Evolutionary conservation across 208 protist species (phyloP).

Genomic region (Leishmania tropica): DNA sequence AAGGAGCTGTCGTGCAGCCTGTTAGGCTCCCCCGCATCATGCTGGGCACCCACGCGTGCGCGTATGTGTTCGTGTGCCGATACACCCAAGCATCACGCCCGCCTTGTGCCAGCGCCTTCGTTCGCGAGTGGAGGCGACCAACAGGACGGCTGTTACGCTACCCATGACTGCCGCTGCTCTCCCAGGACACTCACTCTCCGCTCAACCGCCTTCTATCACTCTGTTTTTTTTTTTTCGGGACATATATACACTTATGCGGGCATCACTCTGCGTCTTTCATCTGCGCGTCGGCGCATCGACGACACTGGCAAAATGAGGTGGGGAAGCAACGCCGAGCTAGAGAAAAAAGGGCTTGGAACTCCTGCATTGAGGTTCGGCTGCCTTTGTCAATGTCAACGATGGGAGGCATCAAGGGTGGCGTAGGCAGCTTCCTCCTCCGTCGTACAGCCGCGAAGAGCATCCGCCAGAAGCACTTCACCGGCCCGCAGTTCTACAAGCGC

Average conservation of each 20-base stretch:
- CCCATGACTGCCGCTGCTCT: background rate
- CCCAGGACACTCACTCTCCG: background rate
- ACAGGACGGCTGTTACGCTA: background rate
- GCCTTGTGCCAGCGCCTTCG: background rate
- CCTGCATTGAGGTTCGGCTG: background rate
- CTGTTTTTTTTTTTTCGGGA: background rate
- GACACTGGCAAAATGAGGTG: background rate
- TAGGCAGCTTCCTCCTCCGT: conserved; percentile 80
- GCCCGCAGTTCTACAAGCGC: conserved; percentile 79
- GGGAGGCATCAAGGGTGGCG: conserved; percentile 72
- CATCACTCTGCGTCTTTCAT: background rate
- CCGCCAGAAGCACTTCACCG: conserved; percentile 75
- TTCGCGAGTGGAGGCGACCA: background rate
- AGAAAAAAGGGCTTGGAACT: background rate
- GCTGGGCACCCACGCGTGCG: background rate
- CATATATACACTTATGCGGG: background rate
- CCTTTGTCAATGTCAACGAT: conserved; percentile 19
- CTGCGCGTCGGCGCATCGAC: background rate
- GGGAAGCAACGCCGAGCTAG: background rate
- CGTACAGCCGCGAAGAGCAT: conserved; percentile 67
- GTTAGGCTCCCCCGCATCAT: background rate
- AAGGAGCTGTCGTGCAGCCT: background rate
- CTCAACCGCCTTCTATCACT: background rate
- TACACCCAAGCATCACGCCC: background rate
- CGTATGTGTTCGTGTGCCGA: background rate